These are phyloP conservation scores for Acorus calamus DNA, from an alignment of 106 monocot species.

Conservation along the genomic window DNA sequence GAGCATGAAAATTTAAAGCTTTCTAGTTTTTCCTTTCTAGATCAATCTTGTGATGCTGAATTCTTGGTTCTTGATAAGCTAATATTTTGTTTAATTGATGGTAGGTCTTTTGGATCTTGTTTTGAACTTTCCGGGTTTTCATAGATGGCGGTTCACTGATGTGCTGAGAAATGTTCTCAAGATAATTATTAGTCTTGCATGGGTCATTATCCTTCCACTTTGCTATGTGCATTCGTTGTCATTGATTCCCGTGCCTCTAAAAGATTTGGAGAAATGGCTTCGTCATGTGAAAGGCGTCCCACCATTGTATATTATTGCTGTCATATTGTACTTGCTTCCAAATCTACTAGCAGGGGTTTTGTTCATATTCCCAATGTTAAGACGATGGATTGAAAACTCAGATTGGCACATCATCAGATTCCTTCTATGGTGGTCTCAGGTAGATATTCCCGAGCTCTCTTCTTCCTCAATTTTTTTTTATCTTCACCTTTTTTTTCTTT, in stretches of 20 bases:
- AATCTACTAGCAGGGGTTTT: constrained; percentile 54
- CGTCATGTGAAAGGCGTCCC: constrained; percentile 70
- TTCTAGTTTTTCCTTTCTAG: neutral
- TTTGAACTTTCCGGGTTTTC: constrained; percentile 91
- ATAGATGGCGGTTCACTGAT: constrained; percentile 75
- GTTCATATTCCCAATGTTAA: constrained; percentile 84
- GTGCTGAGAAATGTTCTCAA: constrained; percentile 80
- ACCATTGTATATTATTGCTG: constrained; percentile 72
- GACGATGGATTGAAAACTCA: constrained; percentile 90
- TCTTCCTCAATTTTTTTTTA: neutral
- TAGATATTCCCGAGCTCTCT: constrained; percentile 7
- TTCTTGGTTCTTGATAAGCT: neutral
- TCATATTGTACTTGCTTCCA: constrained; percentile 76
- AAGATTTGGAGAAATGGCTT: constrained; percentile 49
- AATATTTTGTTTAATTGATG: constrained; percentile 5
- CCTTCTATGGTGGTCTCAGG: constrained; percentile 99
- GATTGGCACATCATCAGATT: constrained; percentile 83
- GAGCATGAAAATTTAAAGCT: no score
- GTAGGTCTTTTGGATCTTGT: constrained; percentile 78
- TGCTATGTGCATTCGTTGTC: constrained; percentile 47
- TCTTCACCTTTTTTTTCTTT: no score
- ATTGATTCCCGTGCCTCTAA: constrained; percentile 28
- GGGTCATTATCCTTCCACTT: constrained; percentile 69
- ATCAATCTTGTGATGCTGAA: neutral
- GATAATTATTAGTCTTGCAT: constrained; percentile 56